Conservation (phyloP, 1,284 basidiomycete genomes). For the Ceratobasidium sp. region DNA sequence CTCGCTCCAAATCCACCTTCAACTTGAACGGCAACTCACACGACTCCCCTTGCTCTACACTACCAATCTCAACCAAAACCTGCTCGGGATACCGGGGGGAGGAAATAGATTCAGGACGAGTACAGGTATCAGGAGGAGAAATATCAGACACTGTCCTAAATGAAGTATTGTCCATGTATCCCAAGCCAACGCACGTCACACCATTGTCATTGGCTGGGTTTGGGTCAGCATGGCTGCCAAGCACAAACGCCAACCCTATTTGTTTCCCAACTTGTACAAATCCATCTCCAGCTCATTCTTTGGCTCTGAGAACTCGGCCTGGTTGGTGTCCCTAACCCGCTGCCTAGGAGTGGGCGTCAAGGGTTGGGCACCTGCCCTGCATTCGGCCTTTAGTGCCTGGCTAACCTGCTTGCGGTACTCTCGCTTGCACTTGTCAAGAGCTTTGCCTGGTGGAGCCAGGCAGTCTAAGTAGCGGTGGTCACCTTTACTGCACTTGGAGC, state of each 20-base stretch:
- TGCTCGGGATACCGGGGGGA: background rate
- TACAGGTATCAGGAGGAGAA: background rate
- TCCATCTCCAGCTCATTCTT: background rate
- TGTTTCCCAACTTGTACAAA: slow-evolving; percentile 9
- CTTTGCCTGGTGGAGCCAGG: background rate
- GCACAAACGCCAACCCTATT: slow-evolving; percentile 7
- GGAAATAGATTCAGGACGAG: background rate
- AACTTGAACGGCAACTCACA: slow-evolving; percentile 8
- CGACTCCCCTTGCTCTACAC: background rate
- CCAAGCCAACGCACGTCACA: slow-evolving; percentile 8
- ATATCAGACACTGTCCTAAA: too few relatives aligned
- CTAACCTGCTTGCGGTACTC: background rate
- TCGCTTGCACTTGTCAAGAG: background rate
- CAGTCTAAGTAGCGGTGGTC: background rate
- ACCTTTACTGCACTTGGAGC: slow-evolving; percentile 6
- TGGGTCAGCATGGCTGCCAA: slow-evolving; percentile 7
- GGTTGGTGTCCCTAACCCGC: background rate
- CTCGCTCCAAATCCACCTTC: background rate
- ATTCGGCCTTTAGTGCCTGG: too few relatives aligned
- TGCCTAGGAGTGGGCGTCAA: background rate
- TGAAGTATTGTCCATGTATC: background rate
- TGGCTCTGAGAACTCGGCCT: background rate
- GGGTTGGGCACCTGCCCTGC: background rate
- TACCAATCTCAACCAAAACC: slow-evolving; percentile 1
- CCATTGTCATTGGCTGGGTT: background rate